These are phyloP conservation scores for Tardiomyces blankii DNA, from an alignment of 1,139 yeast genomes.

Conservation along the genomic window DNA sequence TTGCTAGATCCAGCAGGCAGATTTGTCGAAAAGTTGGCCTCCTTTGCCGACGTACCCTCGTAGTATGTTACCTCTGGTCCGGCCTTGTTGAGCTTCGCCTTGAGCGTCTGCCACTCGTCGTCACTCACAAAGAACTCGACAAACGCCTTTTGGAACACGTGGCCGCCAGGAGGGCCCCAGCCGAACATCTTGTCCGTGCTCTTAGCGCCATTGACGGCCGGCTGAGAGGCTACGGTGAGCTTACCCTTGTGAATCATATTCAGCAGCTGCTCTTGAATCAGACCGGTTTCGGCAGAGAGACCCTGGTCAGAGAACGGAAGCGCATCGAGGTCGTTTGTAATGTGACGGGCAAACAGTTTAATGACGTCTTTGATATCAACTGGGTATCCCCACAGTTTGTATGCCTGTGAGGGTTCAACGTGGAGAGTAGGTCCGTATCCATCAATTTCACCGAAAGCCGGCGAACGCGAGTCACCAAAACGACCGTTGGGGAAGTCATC, in stretches of 20 bases:
- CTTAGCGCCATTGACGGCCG: slow-evolving; percentile 66
- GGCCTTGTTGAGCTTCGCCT: slow-evolving; percentile 38
- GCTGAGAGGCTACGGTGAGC: slow-evolving; percentile 92
- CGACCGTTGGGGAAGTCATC: slow-evolving; percentile 98
- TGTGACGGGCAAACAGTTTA: slow-evolving; percentile 57
- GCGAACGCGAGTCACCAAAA: slow-evolving; percentile 94
- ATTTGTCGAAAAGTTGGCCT: slow-evolving; percentile 42
- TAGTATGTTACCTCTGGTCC: slow-evolving; percentile 52
- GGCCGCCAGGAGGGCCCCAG: slow-evolving; percentile 90
- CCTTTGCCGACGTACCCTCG: slow-evolving; percentile 39
- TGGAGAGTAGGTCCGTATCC: slow-evolving; percentile 93
- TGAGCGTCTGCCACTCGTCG: slow-evolving; percentile 53
- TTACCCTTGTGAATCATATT: slow-evolving; percentile 63
- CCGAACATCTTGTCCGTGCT: slow-evolving; percentile 85
- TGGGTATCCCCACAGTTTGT: slow-evolving; percentile 77
- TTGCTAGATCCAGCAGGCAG: slow-evolving; percentile 41
- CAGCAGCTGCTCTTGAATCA: slow-evolving; percentile 84
- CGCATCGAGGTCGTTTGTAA: slow-evolving; percentile 63
- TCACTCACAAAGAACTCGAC: slow-evolving; percentile 77
- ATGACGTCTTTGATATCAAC: slow-evolving; percentile 51
- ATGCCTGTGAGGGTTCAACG: slow-evolving; percentile 18
- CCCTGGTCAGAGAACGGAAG: slow-evolving; percentile 91
- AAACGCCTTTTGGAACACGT: slow-evolving; percentile 86
- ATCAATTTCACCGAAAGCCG: slow-evolving; percentile 93
- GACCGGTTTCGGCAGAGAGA: slow-evolving; percentile 77